Percentiles rank a stretch among this genome's conserved stretches.
These are phyloP conservation scores for Kitagawia praeruptora DNA, from an alignment of 129 eudicot species.

Conservation along the genomic window DNA sequence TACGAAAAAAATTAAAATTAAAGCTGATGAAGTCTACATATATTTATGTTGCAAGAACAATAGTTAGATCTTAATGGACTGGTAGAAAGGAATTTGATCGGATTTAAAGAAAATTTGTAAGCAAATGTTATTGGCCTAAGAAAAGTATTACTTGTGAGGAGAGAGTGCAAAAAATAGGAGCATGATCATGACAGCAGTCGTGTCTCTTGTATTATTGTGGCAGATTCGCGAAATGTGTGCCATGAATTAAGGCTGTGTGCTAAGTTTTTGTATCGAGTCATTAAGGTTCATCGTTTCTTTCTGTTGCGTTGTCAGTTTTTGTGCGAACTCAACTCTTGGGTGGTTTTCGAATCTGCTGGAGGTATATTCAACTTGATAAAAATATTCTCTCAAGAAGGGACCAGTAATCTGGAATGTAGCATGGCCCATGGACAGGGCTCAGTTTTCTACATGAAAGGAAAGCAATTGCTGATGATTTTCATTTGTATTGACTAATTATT, in stretches of 20 bases:
- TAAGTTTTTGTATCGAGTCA: too few species aligned
- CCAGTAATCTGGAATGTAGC: too few species aligned
- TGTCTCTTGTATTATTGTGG: neutral
- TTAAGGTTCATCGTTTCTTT: neutral
- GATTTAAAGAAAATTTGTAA: too few species aligned
- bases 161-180: too few species aligned
- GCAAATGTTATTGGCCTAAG: too few species aligned
- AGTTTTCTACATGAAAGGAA: too few species aligned
- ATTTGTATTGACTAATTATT: too few species aligned
- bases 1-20: neutral
- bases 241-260: neutral
- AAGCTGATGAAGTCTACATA: neutral
- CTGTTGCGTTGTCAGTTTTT: neutral
- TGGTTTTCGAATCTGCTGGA: neutral
- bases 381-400: neutral
- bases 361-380: neutral
- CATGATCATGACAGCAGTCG: neutral
- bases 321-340: neutral
- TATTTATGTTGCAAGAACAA: neutral
- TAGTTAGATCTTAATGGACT: neutral
- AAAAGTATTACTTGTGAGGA: too few species aligned
- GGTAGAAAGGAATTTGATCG: neutral
- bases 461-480: too few species aligned
- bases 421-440: too few species aligned
- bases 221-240: neutral